Base-by-base conservation (phyloP, 2,329 filamentous ascomycete genomes). In the Ceratocystis papillata region DNA sequence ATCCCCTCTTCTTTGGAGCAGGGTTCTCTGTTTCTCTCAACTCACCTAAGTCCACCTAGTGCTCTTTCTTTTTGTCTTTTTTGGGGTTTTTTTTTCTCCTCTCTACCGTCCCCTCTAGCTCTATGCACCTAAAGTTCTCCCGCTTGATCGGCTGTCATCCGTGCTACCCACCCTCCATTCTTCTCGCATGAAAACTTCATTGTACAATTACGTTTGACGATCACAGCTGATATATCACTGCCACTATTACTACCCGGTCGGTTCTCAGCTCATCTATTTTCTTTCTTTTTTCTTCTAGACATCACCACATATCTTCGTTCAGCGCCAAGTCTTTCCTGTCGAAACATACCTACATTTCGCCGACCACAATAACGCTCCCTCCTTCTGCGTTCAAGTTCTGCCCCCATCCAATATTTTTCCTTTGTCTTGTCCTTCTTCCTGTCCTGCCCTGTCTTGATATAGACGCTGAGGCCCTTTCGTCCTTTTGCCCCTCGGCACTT, bases 141-240 rank as follows among this genome's bases (percentile, higher is more conserved):
- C 41, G 33, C 44, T 46, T 62, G 37, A 62, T 62, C 60, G 33
- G 33, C 20, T 62, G n/a, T 62, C 60, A 62, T 33, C 28, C 28
- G 53, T 59, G 15, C 53, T 59, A 59, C 53, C 53, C 53, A 59
- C 53, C 53, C 25, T 25, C 22, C 22, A 53, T 53, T 53, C 48
- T 59, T 20, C 28, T 59, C 60, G n/a, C 60, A 62, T 62, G n/a
- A 44, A 17, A 62, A 30, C 8, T 62, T 46, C 60, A 46, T 20
- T 22, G 44, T 20, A 46, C 41, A 46, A n/a, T 28, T 46, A 44
- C 60, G 17, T 48, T 48, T 46, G n/a, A 17, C 60, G 6, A 25
- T 15, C 22, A 20, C 60, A 48, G 41, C 60, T 62, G 53, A 59
- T 37, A 44, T 25, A 15, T 28, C 41, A 44, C 33, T 30, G 60